Conservation (phyloP, 2,329 filamentous ascomycete species). For the Emericellopsis cladophorae region DNA sequence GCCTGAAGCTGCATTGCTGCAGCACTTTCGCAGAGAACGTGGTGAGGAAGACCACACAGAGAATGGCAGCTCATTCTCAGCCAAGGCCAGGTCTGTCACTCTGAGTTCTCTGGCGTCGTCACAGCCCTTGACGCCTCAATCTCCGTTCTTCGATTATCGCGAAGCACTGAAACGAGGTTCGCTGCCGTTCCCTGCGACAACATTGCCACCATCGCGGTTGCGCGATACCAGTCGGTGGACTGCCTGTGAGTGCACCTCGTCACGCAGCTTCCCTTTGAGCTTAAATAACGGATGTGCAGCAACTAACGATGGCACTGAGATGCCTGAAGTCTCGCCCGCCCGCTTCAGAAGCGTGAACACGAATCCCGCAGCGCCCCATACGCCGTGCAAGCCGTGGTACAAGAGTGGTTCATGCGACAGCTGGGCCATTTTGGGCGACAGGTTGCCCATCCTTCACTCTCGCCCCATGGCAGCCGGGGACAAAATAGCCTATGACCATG, state of each 20-base stretch:
- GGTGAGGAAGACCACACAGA: conserved; percentile 25
- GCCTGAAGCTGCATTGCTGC: conserved; percentile 20
- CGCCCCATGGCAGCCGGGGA: neutral
- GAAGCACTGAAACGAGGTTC: too few species aligned
- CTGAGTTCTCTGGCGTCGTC: conserved; percentile 14
- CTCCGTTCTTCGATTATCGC: conserved; percentile 5
- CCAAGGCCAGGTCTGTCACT: conserved; percentile 14
- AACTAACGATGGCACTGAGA: neutral
- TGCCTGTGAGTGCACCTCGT: too few species aligned
- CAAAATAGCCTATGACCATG: neutral
- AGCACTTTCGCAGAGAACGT: conserved; percentile 16
- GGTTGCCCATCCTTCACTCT: neutral
- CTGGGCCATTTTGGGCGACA: conserved; percentile 1
- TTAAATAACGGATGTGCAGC: neutral
- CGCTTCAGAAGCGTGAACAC: conserved; percentile 9
- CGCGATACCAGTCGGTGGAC: too few species aligned
- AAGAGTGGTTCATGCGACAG: conserved; percentile 1
- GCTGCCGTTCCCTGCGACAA: too few species aligned
- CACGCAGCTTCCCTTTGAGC: too few species aligned
- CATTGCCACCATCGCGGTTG: too few species aligned
- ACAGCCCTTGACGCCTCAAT: conserved; percentile 12
- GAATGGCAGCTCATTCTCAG: conserved; percentile 12
- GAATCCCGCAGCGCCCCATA: neutral
- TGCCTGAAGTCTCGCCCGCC: conserved; percentile 7
- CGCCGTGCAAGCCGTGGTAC: neutral